Conservation (phyloP, 2,329 filamentous ascomycete genomes). For the Cordyceps tenuipes region DNA sequence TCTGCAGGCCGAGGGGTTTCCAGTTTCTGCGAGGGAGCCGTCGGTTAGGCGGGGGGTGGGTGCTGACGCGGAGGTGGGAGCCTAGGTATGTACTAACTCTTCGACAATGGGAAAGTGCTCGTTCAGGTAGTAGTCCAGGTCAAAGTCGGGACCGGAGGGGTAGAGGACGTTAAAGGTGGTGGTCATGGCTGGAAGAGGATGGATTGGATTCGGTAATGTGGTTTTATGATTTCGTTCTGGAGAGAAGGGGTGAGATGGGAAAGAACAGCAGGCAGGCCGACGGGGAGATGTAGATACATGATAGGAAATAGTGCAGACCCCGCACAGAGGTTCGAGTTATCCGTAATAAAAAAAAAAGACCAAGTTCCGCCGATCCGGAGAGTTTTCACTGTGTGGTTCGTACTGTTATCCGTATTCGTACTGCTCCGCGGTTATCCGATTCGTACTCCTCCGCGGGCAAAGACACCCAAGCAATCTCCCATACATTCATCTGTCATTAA, state of each 20-base stretch:
- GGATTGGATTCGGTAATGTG: no score
- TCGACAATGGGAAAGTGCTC: conserved; percentile 38
- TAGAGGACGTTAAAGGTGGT: conserved; percentile 28
- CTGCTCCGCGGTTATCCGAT: no score
- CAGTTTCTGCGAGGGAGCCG: no score
- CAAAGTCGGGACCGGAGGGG: conserved; percentile 33
- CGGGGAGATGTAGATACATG: no score
- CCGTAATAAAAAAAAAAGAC: neutral
- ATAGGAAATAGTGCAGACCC: no score
- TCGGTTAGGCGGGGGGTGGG: no score
- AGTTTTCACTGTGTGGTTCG: no score
- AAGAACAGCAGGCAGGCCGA: neutral
- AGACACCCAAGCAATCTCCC: neutral
- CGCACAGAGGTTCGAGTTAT: no score
- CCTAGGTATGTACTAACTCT: conserved; percentile 15
- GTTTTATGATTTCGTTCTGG: neutral
- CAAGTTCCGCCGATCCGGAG: neutral
- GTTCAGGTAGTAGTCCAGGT: conserved; percentile 40
- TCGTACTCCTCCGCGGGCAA: neutral
- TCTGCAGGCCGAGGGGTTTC: conserved; percentile 7
- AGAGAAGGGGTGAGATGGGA: neutral
- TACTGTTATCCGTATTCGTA: no score
- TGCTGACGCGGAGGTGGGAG: no score
- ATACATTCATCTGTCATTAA: neutral
- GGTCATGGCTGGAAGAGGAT: neutral